Base-by-base conservation (phyloP, 352 stramenopile species). In the Saprolegnia parasitica region DNA sequence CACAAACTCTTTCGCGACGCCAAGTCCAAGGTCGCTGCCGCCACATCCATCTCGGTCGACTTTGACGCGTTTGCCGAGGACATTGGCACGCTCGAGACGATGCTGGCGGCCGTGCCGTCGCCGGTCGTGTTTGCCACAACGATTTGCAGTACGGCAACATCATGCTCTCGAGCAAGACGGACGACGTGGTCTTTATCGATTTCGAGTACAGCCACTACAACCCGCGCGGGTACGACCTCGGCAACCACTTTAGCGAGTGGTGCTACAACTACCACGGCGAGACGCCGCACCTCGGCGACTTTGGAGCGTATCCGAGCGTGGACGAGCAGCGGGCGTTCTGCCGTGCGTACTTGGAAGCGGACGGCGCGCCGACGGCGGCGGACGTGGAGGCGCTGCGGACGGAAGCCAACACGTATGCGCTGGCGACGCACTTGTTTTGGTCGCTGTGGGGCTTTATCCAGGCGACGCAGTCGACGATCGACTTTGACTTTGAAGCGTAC, bases 171-270 rank as follows among this genome's bases (percentile, higher is more conserved):
- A 20, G 42, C 29, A 35, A 65, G 8, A 20, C 24, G 37, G 24
- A 67, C 15, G 56, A 67, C 0, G 78, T 76, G 57, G 83, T 96
- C 35, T 76, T 98, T 32, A 97, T 98, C 62, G 91, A 98, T 73
- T 98, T 96, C 81, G 93, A 98, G 81, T 97, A 98, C 79, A 95
- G 86, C 58, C 90, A 81, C 55, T 97, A 96, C 76, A 97, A 97
- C 74, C 85, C 81, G 54, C 83, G 90, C 6, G 92, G 87, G 0
- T 98, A 93, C 71, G 93, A 98, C 65, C 32, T 98, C 37, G 91
- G 86, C 21, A 98, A 98, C 76, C 91, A 98, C 78, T 98, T 97
- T 72, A 96, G 84, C 65, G 86, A 93, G 71, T 95, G 84, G 84
- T 81, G 73, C 6, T 93, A 85, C 72, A 81, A 91, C 73, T 93